Base-by-base conservation (phyloP, 2,329 filamentous ascomycete species). In the Calonectria crousiana region DNA sequence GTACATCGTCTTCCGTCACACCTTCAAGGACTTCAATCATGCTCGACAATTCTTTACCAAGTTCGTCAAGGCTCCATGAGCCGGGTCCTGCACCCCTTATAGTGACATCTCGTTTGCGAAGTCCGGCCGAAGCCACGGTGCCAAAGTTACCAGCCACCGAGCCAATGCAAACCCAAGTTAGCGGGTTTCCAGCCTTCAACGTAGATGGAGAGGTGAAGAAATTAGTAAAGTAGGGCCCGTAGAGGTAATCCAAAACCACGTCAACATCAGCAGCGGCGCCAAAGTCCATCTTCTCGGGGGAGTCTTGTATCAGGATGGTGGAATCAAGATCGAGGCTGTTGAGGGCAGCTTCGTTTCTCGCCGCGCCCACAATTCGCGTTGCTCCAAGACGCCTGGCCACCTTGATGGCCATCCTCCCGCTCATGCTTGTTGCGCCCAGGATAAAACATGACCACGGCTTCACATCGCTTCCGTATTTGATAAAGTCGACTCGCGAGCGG, bases 181-280 rank as follows among this genome's bases (percentile, higher is more conserved):
- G 83, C 0, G 87, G 84, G 18, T 83, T 85, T 41, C 41, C 73
- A 0, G 76, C 76, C 26, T 34, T 30, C 30, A 80, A 80, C 1
- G 84, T 83, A 36, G 81, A 84, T n/a, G 89, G 78, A 4, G 84
- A 84, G 10, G 81, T 78, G 13, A 91, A 82, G 11, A 89, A 80
- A 11, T 85, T 84, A 16, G 84, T 77, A 0, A 86, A 81, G 13
- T 86, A 83, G 0, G 85, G 82, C 0, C 90, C 90, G 80, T 89
- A 91, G 13, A 92, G 82, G 76, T 91, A 92, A 77, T 92, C 90
- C 4, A 92, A 82, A 1, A 92, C 85, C 3, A 92, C 84, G 74
- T 92, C 90, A 32, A 87, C 87, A 49, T 87, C 85, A 2, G 84
- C 86, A 0, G 88, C 82, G 13, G 82, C 79, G 4, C 85, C 84